Percentiles rank a stretch among this genome's conserved stretches.
These are phyloP conservation scores for Crotalaria pallida DNA, from an alignment of 306 rosid genomes.

Conservation along the genomic window DNA sequence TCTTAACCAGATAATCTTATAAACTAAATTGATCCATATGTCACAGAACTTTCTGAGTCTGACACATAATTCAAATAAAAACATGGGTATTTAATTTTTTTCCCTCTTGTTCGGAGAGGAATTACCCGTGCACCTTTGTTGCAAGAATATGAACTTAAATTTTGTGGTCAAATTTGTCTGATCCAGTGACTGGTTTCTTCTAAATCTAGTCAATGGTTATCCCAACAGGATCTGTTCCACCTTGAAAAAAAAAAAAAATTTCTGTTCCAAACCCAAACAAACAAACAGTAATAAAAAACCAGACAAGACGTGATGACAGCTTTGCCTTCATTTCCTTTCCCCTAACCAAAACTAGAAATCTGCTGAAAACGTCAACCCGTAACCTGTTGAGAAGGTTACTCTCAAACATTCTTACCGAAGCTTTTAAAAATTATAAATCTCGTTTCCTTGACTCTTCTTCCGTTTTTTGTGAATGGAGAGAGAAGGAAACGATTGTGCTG, in stretches of 20 bases:
- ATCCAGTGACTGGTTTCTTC: not conserved
- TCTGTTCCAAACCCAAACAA: not conserved
- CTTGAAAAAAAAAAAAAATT: too few relatives aligned
- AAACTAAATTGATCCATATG: too few relatives aligned
- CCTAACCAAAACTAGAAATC: not conserved
- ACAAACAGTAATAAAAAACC: not conserved
- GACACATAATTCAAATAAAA: too few relatives aligned
- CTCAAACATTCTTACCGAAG: not conserved
- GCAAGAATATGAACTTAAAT: not conserved
- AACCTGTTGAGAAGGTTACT: not conserved
- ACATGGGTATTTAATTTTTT: too few relatives aligned
- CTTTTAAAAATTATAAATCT: slow-evolving; percentile 6
- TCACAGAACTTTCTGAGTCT: too few relatives aligned
- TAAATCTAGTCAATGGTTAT: slow-evolving; percentile 18
- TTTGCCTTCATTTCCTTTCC: not conserved
- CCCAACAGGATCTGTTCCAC: not conserved
- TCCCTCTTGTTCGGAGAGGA: too few relatives aligned
- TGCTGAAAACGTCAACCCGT: not conserved
- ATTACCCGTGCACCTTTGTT: too few relatives aligned
- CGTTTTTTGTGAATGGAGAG: slow-evolving; percentile 44
- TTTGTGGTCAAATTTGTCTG: not conserved
- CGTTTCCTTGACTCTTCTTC: slow-evolving; percentile 54
- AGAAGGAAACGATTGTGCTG: slow-evolving; percentile 26
- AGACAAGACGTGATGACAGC: not conserved
- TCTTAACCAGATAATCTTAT: too few relatives aligned